These are phyloP conservation scores for Termitomyces bulborhizus DNA, from an alignment of 768 basidiomycete genomes.

Conservation along the genomic window DNA sequence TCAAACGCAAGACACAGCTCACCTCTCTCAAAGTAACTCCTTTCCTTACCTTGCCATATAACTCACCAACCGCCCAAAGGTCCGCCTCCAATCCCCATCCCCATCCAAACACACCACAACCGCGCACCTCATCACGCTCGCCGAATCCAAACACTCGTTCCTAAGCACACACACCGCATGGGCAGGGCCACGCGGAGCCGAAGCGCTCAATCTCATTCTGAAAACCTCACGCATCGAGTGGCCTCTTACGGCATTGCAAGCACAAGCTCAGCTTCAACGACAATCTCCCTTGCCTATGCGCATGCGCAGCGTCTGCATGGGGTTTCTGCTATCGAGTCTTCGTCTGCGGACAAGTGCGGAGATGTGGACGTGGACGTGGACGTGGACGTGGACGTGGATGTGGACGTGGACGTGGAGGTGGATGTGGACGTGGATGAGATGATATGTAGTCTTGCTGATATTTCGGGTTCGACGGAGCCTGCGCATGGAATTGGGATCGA, in stretches of 20 bases:
- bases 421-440: slow-evolving; percentile 12
- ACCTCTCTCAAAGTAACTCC: slow-evolving; percentile 18
- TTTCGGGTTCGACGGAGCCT: not conserved
- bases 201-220: slow-evolving; percentile 22
- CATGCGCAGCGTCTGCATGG: slow-evolving; percentile 8
- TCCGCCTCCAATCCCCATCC: not conserved
- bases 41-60: not conserved
- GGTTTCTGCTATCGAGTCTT: slow-evolving; percentile 14
- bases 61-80: not conserved
- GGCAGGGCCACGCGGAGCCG: slow-evolving; percentile 17
- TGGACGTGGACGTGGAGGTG: not conserved
- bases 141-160: slow-evolving; percentile 23
- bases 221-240: slow-evolving; percentile 21
- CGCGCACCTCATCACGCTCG: slow-evolving; percentile 23
- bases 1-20: slow-evolving; percentile 27
- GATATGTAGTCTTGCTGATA: slow-evolving; percentile 20
- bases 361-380: not conserved
- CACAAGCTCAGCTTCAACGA: no score
- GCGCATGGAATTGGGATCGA: no score
- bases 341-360: not conserved
- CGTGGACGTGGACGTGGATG: not conserved
- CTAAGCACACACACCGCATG: slow-evolving; percentile 17
- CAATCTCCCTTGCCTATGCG: no score
- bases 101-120: slow-evolving; percentile 19
- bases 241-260: not conserved